Evolutionary conservation across 2,329 filamentous ascomycete species (phyloP), one percentile per base, ranked within the genome.

Genomic region (Uncinocarpus reesii): DNA sequence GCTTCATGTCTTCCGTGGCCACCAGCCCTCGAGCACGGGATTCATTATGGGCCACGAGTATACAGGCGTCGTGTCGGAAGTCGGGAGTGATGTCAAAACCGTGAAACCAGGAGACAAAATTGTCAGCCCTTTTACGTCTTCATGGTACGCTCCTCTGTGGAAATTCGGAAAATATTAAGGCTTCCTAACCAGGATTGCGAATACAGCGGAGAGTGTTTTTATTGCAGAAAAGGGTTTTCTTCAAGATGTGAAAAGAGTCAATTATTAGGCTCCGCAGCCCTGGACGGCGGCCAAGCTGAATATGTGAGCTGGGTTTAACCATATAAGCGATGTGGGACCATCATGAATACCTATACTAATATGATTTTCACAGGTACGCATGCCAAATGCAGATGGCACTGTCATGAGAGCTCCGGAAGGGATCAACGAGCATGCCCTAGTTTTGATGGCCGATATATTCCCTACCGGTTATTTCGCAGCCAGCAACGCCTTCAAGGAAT

Each of bases 371-470:
- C 11, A 74, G 62, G 71, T 89, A 44, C 80, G 86, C 28, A 77
- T 94, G 11, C 89, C 89, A 0, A 70, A 83, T 47, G 88, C 88
- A 8, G 87, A 94, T 59, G 79, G 80, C 29, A 93, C 86, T 0
- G 78, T 83, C n/a, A 76, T 88, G 60, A 83, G 81, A 58, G 82
- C 86, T 0, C 83, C 84, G 0, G 65, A 77, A 1, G 78, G 75
- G 7, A 83, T 93, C 50, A 78, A 82, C 16, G 82, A 90, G 56
- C 77, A 84, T 54, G 80, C 80, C 29, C 73, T 93, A 42, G 80
- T 93, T 5, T 75, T 95, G 21, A 94, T 95, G 88, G 87, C 86
- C 13, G 88, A 95, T 61, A 93, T 95, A 58, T 94, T 92, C 65
- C 88, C 88, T 1, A 86, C 82, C 0, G 69, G 89, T 6, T 94